These are phyloP conservation scores for Tranzscheliella williamsii DNA, from an alignment of 1,284 basidiomycete genomes.

Conservation along the genomic window DNA sequence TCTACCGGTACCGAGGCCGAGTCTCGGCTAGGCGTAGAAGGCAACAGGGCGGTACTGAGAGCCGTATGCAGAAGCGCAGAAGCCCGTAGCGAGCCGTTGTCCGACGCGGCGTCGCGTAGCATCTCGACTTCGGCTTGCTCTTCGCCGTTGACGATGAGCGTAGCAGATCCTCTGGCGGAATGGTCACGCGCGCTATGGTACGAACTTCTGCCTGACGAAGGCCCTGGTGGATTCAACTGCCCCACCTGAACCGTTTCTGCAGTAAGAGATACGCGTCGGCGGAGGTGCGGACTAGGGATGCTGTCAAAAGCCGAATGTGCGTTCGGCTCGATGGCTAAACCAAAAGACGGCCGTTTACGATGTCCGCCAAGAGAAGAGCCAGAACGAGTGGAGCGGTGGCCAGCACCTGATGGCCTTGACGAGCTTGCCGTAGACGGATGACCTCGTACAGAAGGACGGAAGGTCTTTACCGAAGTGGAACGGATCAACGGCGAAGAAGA, in stretches of 20 bases:
- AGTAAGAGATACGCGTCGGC: conserved; percentile 8
- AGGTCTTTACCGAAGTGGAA: conserved; percentile 5
- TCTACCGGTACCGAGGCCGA: conserved; percentile 25
- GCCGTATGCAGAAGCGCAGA: conserved; percentile 1
- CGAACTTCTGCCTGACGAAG: too few species aligned
- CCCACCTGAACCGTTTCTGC: background rate
- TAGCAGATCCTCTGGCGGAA: background rate
- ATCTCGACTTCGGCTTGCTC: conserved; percentile 24
- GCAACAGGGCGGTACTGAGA: conserved; percentile 11
- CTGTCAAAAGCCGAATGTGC: conserved; percentile 37
- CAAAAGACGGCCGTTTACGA: conserved; percentile 36
- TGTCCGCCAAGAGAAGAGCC: conserved; percentile 14
- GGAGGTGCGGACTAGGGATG: conserved; percentile 33
- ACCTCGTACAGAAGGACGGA: background rate
- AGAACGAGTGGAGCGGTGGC: conserved; percentile 13
- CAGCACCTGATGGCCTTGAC: conserved; percentile 1
- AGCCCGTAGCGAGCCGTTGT: background rate
- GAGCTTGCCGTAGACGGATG: background rate
- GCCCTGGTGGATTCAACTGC: too few species aligned
- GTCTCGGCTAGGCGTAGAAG: background rate
- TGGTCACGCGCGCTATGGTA: too few species aligned
- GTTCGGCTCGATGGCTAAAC: conserved; percentile 32
- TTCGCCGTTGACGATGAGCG: conserved; percentile 1
- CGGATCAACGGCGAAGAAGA: conserved; percentile 1
- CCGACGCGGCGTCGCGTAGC: conserved; percentile 8